phyloP scores from a whole-genome alignment of 2,329 filamentous ascomycete genomes.

The Verticillium albo-atrum region DNA sequence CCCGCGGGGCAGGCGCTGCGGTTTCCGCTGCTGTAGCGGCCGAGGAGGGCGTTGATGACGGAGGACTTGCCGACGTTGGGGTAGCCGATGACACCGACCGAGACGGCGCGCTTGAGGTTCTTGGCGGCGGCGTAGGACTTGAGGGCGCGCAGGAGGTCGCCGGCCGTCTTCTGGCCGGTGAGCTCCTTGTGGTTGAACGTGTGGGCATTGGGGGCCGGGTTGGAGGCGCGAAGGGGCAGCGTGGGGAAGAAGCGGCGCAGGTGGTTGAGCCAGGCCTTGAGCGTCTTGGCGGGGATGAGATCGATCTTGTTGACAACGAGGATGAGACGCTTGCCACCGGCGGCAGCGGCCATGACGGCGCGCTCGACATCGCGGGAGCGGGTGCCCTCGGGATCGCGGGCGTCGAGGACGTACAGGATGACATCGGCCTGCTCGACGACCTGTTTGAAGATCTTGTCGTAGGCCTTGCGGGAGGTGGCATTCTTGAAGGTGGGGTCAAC shows the following conservation, averaged over 20 bases:
- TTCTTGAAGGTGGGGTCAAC: slow-evolving; percentile 46
- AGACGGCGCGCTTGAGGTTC: slow-evolving; percentile 83
- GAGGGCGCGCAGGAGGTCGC: slow-evolving; percentile 80
- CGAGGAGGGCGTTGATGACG: slow-evolving; percentile 88
- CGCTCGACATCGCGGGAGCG: slow-evolving; percentile 87
- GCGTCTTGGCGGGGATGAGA: slow-evolving; percentile 73
- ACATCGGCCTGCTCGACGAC: slow-evolving; percentile 88
- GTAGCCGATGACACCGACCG: slow-evolving; percentile 91
- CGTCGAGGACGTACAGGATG: slow-evolving; percentile 88
- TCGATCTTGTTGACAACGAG: slow-evolving; percentile 96
- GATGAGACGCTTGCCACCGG: slow-evolving; percentile 80
- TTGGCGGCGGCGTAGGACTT: slow-evolving; percentile 83
- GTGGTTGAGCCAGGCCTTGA: slow-evolving; percentile 80
- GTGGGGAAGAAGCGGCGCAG: slow-evolving; percentile 89
- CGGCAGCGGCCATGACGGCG: slow-evolving; percentile 82
- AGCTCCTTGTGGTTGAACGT: slow-evolving; percentile 90
- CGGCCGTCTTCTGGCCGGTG: slow-evolving; percentile 79
- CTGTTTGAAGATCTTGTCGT: slow-evolving; percentile 94
- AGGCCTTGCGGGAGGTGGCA: slow-evolving; percentile 73
- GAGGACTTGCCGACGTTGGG: slow-evolving; percentile 96
- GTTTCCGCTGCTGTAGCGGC: slow-evolving; percentile 61
- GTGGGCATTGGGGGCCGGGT: slow-evolving; percentile 76
- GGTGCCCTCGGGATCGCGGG: slow-evolving; percentile 85
- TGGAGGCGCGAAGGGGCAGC: slow-evolving; percentile 80
- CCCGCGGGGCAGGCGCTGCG: slow-evolving; percentile 76